Conservation (phyloP, 495 filamentous ascomycete species). For the Hyphodiscus hymeniophilus region DNA sequence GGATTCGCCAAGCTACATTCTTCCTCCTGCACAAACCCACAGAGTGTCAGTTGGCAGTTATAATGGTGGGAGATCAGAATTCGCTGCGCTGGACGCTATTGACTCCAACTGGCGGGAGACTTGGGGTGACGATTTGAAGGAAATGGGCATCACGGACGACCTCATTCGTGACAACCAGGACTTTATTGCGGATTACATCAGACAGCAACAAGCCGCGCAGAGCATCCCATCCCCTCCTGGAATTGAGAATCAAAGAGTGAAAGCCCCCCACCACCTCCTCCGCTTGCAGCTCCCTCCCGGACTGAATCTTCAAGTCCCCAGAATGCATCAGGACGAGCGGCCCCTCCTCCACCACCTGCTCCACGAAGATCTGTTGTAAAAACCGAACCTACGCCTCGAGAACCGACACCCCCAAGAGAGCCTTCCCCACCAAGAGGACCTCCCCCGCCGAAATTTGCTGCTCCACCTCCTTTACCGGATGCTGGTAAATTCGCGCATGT, state of each 20-base stretch:
- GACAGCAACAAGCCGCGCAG: constrained; percentile 60
- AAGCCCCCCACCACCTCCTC: constrained; percentile 51
- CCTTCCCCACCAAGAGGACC: constrained; percentile 42
- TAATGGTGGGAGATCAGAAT: constrained; percentile 38
- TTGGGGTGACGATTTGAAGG: constrained; percentile 65
- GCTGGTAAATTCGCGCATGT: constrained; percentile 71
- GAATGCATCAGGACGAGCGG: constrained; percentile 49
- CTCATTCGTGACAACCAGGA: constrained; percentile 88
- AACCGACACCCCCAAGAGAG: constrained; percentile 50
- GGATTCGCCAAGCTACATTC: constrained; percentile 37
- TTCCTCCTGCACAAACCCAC: constrained; percentile 35
- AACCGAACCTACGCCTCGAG: constrained; percentile 30
- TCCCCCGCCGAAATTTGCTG: constrained; percentile 59
- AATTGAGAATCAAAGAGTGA: constrained; percentile 41
- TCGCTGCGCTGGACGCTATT: constrained; percentile 66
- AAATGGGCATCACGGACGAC: constrained; percentile 88
- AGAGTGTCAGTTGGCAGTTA: constrained; percentile 32
- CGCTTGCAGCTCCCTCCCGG: constrained; percentile 38
- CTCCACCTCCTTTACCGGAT: constrained; percentile 77
- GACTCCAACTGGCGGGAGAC: constrained; percentile 82
- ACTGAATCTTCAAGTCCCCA: constrained; percentile 22
- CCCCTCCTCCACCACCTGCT: constrained; percentile 65
- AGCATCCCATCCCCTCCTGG: constrained; percentile 18
- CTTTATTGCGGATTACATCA: constrained; percentile 89
- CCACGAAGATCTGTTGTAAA: constrained; percentile 48